Base-by-base conservation (phyloP, 2,329 filamentous ascomycete genomes). In the Aphanoascus verrucosus region DNA sequence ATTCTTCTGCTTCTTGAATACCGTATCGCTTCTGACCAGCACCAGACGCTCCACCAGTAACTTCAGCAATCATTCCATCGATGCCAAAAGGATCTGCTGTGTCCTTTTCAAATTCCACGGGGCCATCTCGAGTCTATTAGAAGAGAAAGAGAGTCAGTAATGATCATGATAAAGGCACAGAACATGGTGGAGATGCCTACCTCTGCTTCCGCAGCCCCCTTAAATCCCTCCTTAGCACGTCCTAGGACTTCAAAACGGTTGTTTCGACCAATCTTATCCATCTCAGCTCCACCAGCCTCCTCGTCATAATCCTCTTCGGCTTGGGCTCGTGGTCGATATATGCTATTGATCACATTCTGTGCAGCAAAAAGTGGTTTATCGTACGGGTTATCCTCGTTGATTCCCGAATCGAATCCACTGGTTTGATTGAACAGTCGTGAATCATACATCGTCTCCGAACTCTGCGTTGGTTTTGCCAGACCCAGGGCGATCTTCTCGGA, bases 381-480 rank as follows among this genome's bases (percentile, higher is more conserved):
- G 72, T 97, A 98, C 0, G 84, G 83, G 65, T 98, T 93, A 68
- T 98, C 93, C 69, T 98, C 93, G 69, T 98, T 98, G 77, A 96
- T 89, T 0, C 91, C 93, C 50, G 83, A 80, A 61, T 89, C 85
- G 66, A 98, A 94, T 0, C 93, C 93, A 62, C 86, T 90, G 5
- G 83, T 85, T 71, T 94, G 88, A 71, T 97, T 96, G 72, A 98
- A 98, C 31, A 98, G 73, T 40, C 93, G 79, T 1, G 89, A 94
- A 72, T 98, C 93, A 73, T 94, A 98, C 93, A 97, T 97, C 20
- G 86, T 84, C 69, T 98, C 93, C 53, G 85, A 85, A 49, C 84
- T 86, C 66, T 93, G 86, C 3, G 93, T 96, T 2, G 93, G 93
- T 69, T 97, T 98, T 5, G 93, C 93, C 47, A 97, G 73, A 2